Evolutionary conservation across 2,329 filamentous ascomycete species (phyloP), one percentile per base, ranked within the genome.

Genomic region (Trichoderma asperellum): DNA sequence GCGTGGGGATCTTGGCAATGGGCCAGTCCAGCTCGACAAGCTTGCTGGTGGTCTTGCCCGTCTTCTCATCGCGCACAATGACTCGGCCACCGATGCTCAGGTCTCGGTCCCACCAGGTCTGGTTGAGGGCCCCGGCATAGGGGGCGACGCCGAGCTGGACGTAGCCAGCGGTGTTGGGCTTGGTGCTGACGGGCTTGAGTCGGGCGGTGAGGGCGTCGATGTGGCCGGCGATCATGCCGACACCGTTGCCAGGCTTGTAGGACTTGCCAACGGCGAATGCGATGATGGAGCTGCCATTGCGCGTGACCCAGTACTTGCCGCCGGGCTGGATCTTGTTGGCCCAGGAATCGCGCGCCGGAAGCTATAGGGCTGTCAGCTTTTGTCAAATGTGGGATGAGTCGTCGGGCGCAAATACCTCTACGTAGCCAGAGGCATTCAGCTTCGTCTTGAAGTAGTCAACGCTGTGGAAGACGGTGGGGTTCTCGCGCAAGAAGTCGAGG

Each of bases 91-190:
- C 96, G 74, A 98, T 92, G 73, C 92, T 91, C 63, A 99, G 86
- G 79, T 99, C 96, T 47, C 96, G 89, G 79, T 98, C 96, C 95
- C 94, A 98, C 96, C 96, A 98, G 0, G 96, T 98, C 72, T 86
- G 85, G 77, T 94, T 96, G 71, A 98, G 82, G 1, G 85, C 94
- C 62, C 96, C 95, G 11, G 94, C 95, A 78, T 98, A 99, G 0
- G 92, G 96, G 2, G 96, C 94, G 65, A 98, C 93, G 29, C 93
- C 95, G 7, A 98, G 87, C 82, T 98, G 93, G 34, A 93, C 80
- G 77, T 93, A 99, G 66, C 96, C 95, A 37, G 92, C 91, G 78
- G 91, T 93, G 74, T 85, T 92, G n/a, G 91, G 89, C 76, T 97
- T 89, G 76, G 88, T 92, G 76, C 93, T 93, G 34, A 97, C 88